phyloP scores from a whole-genome alignment of 2,329 filamentous ascomycete genomes.

The Chaetoscypha palmicola region DNA sequence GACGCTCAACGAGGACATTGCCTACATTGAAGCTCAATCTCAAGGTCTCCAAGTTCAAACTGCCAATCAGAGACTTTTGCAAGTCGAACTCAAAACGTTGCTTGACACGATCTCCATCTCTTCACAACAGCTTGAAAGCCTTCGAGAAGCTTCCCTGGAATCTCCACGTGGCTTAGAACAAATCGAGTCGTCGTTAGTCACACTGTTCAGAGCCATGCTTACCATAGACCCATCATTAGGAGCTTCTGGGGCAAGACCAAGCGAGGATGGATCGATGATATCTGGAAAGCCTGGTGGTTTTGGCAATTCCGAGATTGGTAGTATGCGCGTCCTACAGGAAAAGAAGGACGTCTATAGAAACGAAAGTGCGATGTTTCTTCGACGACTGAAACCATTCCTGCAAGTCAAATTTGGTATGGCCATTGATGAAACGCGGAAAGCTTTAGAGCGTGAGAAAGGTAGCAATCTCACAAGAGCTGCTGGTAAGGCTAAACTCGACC shows the following conservation, averaged over 20 bases:
- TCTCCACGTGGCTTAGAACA: slow-evolving; percentile 63
- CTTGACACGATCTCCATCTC: slow-evolving; percentile 88
- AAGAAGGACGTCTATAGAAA: slow-evolving; percentile 84
- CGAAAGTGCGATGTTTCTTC: slow-evolving; percentile 70
- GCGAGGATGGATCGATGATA: slow-evolving; percentile 31
- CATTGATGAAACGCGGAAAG: slow-evolving; percentile 61
- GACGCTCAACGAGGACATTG: slow-evolving; percentile 92
- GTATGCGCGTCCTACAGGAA: slow-evolving; percentile 90
- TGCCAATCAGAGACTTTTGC: slow-evolving; percentile 86
- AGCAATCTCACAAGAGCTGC: slow-evolving; percentile 43
- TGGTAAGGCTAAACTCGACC: slow-evolving; percentile 57
- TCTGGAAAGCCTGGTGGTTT: slow-evolving; percentile 36
- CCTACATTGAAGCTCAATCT: slow-evolving; percentile 94
- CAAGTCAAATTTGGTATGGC: slow-evolving; percentile 71
- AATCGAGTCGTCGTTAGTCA: slow-evolving; percentile 70
- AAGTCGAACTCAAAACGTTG: slow-evolving; percentile 82
- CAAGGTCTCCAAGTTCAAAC: slow-evolving; percentile 96
- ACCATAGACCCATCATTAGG: slow-evolving; percentile 84
- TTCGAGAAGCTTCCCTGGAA: slow-evolving; percentile 68
- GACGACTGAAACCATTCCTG: slow-evolving; percentile 75
- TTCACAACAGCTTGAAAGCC: slow-evolving; percentile 62
- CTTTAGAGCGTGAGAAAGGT: slow-evolving; percentile 42
- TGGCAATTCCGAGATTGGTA: slow-evolving; percentile 50
- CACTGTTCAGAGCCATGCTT: slow-evolving; percentile 84
- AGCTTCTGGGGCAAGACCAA: slow-evolving; percentile 33